Evolutionary conservation across 2,329 filamentous ascomycete species (phyloP), one percentile per base, ranked within the genome.

Genomic region (Fusarium multiceps): DNA sequence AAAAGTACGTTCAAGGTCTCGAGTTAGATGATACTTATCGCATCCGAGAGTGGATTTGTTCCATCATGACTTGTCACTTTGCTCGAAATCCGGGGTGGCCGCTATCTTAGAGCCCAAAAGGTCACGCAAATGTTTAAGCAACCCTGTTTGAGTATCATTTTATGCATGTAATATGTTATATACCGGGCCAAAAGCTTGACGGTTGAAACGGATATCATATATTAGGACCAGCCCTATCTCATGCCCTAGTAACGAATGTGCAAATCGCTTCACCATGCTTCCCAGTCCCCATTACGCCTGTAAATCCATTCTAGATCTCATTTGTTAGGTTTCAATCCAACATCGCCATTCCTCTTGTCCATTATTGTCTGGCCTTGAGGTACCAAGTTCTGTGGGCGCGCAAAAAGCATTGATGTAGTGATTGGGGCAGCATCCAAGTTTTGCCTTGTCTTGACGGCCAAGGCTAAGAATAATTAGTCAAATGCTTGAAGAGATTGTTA

Each of bases 381-480:
- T n/a, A 68, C 54, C 20, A 70, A 23, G 8, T 40, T 43, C 50
- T 57, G 57, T 6, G 49, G 49, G 11, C 49, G 49, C 23, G 34
- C 49, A 28, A 53, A 53, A 7, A 53, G 27, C 49, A 42, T 53
- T 7, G 49, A 28, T 41, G 49, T 27, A 21, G 34, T 53, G 34
- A 53, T 8, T 1, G 49, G 49, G 7, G 49, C 23, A 6, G 49
- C 32, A 27, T 53, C 49, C 6, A 53, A 27, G 23, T 64, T 58
- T 40, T 8, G 54, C 42, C 49, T 71, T 13, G 67, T 67, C 50
- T 64, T 71, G 25, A 71, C 10, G 11, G 68, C 68, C 6, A 64
- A 14, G 3, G 63, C 68, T 70, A 4, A 7, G 3, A 9, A 16
- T n/a, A 6, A 28, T 70, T 56, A 70, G 25, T 4, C 20, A 5